Percentiles rank a stretch among this genome's conserved stretches.
These are phyloP conservation scores for Penicillium olsonii DNA, from an alignment of 2,329 filamentous ascomycete species.

Conservation along the genomic window DNA sequence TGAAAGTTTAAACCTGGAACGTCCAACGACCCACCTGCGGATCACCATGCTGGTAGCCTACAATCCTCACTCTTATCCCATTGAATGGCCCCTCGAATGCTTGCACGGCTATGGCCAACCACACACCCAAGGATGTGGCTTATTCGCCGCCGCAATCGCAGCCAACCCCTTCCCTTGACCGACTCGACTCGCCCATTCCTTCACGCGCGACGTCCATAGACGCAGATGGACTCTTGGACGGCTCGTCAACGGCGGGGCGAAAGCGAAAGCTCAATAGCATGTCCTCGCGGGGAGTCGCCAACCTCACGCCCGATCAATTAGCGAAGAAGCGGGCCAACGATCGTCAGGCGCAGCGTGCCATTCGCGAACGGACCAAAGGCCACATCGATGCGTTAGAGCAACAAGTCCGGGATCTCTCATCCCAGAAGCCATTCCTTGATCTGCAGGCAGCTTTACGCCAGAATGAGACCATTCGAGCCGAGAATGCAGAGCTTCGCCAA, in stretches of 20 bases:
- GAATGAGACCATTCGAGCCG: conserved; percentile 74
- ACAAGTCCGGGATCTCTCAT: conserved; percentile 73
- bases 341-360: conserved; percentile 81
- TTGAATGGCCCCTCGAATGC: conserved; percentile 32
- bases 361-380: conserved; percentile 77
- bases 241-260: conserved; percentile 31
- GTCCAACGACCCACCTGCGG: conserved; percentile 3
- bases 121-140: conserved; percentile 29
- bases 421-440: conserved; percentile 80
- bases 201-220: conserved; percentile 27
- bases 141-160: conserved; percentile 20
- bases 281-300: conserved; percentile 74
- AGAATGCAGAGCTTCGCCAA: conserved; percentile 76
- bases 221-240: conserved; percentile 22
- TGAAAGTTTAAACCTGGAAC: conserved; percentile 3
- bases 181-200: conserved; percentile 28
- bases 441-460: conserved; percentile 73
- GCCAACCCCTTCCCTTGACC: conserved; percentile 15
- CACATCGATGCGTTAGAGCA: conserved; percentile 75
- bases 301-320: conserved; percentile 82
- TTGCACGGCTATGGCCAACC: conserved; percentile 38
- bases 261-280: conserved; percentile 46
- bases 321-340: conserved; percentile 91
- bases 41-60: background rate
- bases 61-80: background rate